Base-by-base conservation (phyloP, 768 basidiomycete genomes). In the Russula lepida region DNA sequence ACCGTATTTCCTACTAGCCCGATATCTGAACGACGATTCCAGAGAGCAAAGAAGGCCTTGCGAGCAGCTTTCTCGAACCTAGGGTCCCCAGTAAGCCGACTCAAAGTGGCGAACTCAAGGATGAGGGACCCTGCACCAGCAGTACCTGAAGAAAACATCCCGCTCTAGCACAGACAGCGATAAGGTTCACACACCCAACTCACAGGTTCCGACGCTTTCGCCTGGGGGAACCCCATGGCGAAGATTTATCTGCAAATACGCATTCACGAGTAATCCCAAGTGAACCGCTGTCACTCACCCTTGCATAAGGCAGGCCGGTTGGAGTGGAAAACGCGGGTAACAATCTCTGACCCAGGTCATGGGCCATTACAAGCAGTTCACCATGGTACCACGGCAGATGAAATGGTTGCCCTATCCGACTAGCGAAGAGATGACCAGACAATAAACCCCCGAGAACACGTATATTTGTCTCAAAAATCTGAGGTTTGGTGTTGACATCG, bases 391-490 rank as follows among this genome's bases (percentile, higher is more conserved):
- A 92, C 4, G 88, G 84, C 43, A 95, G 74, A 68, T 84, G 76
- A 68, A 92, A 92, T 21, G 84, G 82, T 39, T 85, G 84, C 2
- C 75, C 81, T 2, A 78, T 74, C 53, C 83, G 77, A 62, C 78
- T 84, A n/a, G 91, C 89, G 70, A 85, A 89, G 54, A 87, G 82
- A 68, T 94, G 93, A 27, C 84, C 93, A 7, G 90, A 92, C 15
- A 94, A 71, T 39, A 99, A 80, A 4, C 93, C 92, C 3, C 97
- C 97, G 9, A 99, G 76, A 6, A 94, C 92, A 28, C 95, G 84
- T 58, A 98, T 98, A 1, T 92, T 98, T 11, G 90, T 91, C 76
- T 99, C 95, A 69, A 99, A 99, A 4, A 98, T 88, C 78, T 99
- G 95, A n/a, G 97, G 93, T 72, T 85, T 92, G 44, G 92, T 92